Percentiles rank a stretch among this genome's conserved stretches.
Conservation (phyloP, 2,329 filamentous ascomycete genomes). For the Blastomyces silverae region DNA sequence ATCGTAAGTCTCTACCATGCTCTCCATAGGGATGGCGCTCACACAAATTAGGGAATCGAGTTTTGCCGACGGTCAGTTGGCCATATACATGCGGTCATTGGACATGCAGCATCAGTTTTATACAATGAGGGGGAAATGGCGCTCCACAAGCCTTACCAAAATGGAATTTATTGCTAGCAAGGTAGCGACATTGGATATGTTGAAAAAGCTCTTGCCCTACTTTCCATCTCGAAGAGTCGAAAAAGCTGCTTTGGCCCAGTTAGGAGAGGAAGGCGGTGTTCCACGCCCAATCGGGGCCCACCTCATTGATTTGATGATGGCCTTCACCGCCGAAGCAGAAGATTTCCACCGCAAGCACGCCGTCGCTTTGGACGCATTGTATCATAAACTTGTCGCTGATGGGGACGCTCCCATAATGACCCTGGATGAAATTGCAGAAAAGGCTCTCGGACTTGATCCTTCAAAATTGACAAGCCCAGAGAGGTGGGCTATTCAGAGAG, state of each 20-base stretch:
- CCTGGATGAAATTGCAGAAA: conserved; percentile 35
- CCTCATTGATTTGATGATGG: conserved; percentile 32
- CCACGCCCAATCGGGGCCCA: conserved; percentile 35
- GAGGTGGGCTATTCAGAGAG: conserved; percentile 34
- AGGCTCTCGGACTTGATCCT: conserved; percentile 29
- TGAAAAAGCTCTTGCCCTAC: conserved; percentile 46
- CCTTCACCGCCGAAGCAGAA: conserved; percentile 32
- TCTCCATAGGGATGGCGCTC: conserved; percentile 17
- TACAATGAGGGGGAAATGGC: conserved; percentile 40
- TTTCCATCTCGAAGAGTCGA: conserved; percentile 40
- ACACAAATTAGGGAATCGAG: conserved; percentile 18
- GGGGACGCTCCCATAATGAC: conserved; percentile 30
- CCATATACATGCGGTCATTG: conserved; percentile 39
- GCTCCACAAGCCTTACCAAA: conserved; percentile 31
- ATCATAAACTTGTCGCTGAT: conserved; percentile 36
- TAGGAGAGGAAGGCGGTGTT: conserved; percentile 37
- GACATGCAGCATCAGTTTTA: conserved; percentile 42
- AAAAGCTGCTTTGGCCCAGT: conserved; percentile 30
- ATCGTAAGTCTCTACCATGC: conserved; percentile 26
- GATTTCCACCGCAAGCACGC: conserved; percentile 34
- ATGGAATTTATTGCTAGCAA: conserved; percentile 47
- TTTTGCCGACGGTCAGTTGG: conserved; percentile 28
- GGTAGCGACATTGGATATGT: conserved; percentile 42
- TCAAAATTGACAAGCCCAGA: conserved; percentile 29
- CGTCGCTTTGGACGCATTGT: conserved; percentile 32